These are phyloP conservation scores for Candida frijolesensis DNA, from an alignment of 1,139 yeast genomes.

Conservation along the genomic window DNA sequence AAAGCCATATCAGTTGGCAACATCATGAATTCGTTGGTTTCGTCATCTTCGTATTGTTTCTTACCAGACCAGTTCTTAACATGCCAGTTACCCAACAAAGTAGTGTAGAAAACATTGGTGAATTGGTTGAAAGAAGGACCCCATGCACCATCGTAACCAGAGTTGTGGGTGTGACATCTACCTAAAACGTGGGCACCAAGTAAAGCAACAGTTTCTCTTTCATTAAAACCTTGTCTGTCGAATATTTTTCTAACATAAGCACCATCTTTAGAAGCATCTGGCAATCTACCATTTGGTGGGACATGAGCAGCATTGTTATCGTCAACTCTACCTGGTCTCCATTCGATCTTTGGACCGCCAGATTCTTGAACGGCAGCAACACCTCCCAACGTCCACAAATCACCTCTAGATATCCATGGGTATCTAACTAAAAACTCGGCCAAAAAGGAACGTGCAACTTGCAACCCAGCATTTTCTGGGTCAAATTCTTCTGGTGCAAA, in stretches of 20 bases:
- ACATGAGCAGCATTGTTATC: conserved; percentile 27
- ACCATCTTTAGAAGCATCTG: conserved; percentile 76
- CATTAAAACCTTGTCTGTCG: conserved; percentile 72
- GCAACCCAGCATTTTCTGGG: conserved; percentile 76
- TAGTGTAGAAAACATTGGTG: conserved; percentile 78
- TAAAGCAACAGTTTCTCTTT: conserved; percentile 82
- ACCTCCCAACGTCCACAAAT: conserved; percentile 85
- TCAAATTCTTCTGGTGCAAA: conserved; percentile 65
- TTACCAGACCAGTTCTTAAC: conserved; percentile 74
- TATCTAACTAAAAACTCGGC: conserved; percentile 58
- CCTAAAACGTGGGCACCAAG: conserved; percentile 91
- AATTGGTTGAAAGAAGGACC: conserved; percentile 85
- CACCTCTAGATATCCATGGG: conserved; percentile 86
- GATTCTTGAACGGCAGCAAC: conserved; percentile 84
- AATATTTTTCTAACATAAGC: conserved; percentile 69
- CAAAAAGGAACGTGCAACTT: conserved; percentile 65
- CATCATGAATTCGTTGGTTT: conserved; percentile 83
- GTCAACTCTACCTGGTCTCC: conserved; percentile 78
- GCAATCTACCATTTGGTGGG: conserved; percentile 75
- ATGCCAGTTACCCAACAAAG: conserved; percentile 79
- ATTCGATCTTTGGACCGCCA: conserved; percentile 81
- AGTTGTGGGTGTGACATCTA: conserved; percentile 62
- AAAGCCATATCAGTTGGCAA: conserved; percentile 82
- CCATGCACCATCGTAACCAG: conserved; percentile 95
- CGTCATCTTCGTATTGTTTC: conserved; percentile 75